These are phyloP conservation scores for Cyclostephanos invisitatus DNA, from an alignment of 108 stramenopile species.

Conservation along the genomic window DNA sequence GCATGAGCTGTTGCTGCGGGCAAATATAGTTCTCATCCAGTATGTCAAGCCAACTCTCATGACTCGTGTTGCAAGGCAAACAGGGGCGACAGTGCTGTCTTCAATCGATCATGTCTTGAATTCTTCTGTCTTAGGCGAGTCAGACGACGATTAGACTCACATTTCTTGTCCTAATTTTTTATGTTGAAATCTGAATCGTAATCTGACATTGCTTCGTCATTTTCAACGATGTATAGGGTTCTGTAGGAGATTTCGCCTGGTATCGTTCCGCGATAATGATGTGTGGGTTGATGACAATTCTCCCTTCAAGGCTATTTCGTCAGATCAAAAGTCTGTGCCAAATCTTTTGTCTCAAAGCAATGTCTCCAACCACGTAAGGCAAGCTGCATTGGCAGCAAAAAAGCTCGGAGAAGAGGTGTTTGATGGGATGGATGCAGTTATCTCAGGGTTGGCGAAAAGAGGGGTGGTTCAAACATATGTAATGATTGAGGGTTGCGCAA, in stretches of 20 bases:
- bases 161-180: background rate
- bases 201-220: conserved; percentile 1
- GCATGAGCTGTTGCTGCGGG: conserved; percentile 82
- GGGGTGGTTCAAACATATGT: conserved; percentile 82
- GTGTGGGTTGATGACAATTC: conserved; percentile 53
- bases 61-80: conserved; percentile 87
- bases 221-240: conserved; percentile 11
- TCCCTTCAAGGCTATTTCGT: conserved; percentile 7
- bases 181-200: background rate
- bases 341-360: conserved; percentile 46
- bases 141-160: conserved; percentile 21
- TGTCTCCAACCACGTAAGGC: conserved; percentile 65
- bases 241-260: conserved; percentile 82
- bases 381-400: conserved; percentile 77
- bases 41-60: conserved; percentile 88
- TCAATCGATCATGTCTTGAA: conserved; percentile 92
- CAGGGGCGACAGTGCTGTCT: conserved; percentile 88
- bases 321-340: conserved; percentile 50
- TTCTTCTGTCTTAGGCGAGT: conserved; percentile 68
- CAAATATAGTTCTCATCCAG: conserved; percentile 85
- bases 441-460: conserved; percentile 76
- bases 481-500: conserved; percentile 93
- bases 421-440: conserved; percentile 84
- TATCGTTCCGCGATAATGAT: conserved; percentile 87
- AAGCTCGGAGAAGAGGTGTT: conserved; percentile 75